Base-by-base conservation (phyloP, 768 basidiomycete genomes). In the Amanita muscaria region DNA sequence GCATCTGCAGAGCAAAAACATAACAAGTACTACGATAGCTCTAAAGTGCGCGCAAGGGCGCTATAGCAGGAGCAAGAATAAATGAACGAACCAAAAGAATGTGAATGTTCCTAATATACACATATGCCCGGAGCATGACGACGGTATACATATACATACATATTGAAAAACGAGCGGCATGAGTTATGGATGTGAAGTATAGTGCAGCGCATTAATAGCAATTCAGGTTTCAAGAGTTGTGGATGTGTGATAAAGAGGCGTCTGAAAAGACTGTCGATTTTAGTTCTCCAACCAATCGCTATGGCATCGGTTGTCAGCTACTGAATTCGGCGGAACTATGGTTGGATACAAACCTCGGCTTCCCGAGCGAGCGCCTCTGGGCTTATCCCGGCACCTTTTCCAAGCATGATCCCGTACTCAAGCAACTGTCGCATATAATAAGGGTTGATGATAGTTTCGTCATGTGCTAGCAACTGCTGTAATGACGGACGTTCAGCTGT, bases 381-480 rank as follows among this genome's bases (percentile, higher is more conserved):
- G 49, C 70, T 66, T 50, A 75, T 65, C 29, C 67, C 61, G 14
- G 63, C 61, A 5, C 57, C 62, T 49, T 63, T 40, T 11, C 82
- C 81, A 2, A 83, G 66, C 44, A 67, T 71, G 49, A 88, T 79
- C 6, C 83, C 83, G 56, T 88, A 86, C 48, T 74, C 59, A 34
- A 88, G 64, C 37, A 88, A 58, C 53, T 88, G 86, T 43, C 66
- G 65, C 86, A 88, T 88, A 61, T 83, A 88, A 58, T 82, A 76
- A 2, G 83, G 81, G 51, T 80, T 83, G 55, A 88, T 88, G 42
- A 88, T 68, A 0, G 80, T 79, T 58, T 88, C 83, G 48, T 85
- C 67, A 4, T 59, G 52, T 16, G 66, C 62, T 33, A 71, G 61
- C n/a, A 61, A 38, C 4, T 63, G 60, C 50, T 64, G 59, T 14